These are phyloP conservation scores for Didymella pomorum DNA, from an alignment of 2,329 filamentous ascomycete species.

Conservation along the genomic window DNA sequence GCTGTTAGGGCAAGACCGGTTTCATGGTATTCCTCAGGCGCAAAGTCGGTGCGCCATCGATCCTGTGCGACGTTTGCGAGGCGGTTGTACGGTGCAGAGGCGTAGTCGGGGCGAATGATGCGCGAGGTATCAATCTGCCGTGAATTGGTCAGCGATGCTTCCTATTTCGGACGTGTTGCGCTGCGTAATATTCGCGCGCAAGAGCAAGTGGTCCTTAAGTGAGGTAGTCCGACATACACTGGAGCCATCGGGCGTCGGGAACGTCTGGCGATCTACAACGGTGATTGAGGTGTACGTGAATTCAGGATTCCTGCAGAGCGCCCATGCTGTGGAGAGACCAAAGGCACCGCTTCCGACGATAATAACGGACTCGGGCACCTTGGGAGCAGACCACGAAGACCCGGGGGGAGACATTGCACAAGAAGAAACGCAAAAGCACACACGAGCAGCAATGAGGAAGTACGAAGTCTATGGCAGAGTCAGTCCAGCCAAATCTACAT, in stretches of 20 bases:
- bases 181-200: background rate
- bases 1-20: conserved; percentile 72
- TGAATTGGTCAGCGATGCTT: conserved; percentile 10
- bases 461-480: background rate
- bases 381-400: conserved; percentile 6
- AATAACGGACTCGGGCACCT: conserved; percentile 55
- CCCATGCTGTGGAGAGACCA: conserved; percentile 71
- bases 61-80: conserved; percentile 76
- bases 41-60: conserved; percentile 72
- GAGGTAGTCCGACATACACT: conserved; percentile 50
- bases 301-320: conserved; percentile 68
- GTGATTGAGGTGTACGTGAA: conserved; percentile 63
- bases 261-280: conserved; percentile 64
- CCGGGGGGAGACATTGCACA: conserved; percentile 32
- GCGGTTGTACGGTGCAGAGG: conserved; percentile 76
- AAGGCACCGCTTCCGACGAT: conserved; percentile 64
- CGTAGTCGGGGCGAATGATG: conserved; percentile 79
- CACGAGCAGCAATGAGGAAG: conserved; percentile 11
- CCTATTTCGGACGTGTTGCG: conserved; percentile 13
- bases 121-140: conserved; percentile 64
- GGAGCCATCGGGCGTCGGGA: conserved; percentile 66
- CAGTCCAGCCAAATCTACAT: conserved; percentile 4
- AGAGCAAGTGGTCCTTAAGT: background rate
- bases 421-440: conserved; percentile 2
- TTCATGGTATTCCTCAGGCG: conserved; percentile 73